These are phyloP conservation scores for Amanita muscaria DNA, from an alignment of 768 basidiomycete species.

Conservation along the genomic window DNA sequence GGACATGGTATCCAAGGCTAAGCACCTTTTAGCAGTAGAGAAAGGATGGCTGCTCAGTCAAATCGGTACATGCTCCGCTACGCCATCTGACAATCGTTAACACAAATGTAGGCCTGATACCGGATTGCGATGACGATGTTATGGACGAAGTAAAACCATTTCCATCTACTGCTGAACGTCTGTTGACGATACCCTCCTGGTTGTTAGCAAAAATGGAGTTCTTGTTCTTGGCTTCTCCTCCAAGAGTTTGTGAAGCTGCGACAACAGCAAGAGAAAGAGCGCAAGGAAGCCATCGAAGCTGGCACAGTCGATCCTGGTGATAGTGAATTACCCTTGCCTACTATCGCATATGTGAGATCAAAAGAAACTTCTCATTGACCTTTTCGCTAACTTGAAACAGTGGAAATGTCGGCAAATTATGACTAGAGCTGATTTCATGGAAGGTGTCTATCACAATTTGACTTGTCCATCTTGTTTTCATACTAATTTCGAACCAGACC, in stretches of 20 bases:
- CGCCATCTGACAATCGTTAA: background rate
- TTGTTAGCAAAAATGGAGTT: constrained; percentile 67
- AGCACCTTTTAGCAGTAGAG: constrained; percentile 58
- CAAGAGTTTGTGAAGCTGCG: constrained; percentile 62
- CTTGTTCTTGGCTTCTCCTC: constrained; percentile 74
- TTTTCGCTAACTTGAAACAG: constrained; percentile 20
- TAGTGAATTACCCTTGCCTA: constrained; percentile 46
- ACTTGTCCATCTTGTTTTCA: background rate
- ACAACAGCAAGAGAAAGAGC: constrained; percentile 37
- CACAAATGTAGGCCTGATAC: constrained; percentile 43
- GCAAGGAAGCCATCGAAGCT: constrained; percentile 29
- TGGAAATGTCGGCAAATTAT: constrained; percentile 71
- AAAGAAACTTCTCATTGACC: background rate
- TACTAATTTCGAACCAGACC: constrained; percentile 27
- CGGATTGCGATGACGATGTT: constrained; percentile 77
- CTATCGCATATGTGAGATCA: constrained; percentile 47
- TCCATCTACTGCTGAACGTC: background rate
- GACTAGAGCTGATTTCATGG: constrained; percentile 79
- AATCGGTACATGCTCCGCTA: constrained; percentile 40
- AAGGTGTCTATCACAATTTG: constrained; percentile 37
- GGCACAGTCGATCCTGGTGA: constrained; percentile 24
- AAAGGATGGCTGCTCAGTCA: constrained; percentile 74
- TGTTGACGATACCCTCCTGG: background rate
- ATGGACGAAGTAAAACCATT: constrained; percentile 69
- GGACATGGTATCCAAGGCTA: constrained; percentile 59